Evolutionary conservation across 164 flowering plant genomes (phyloP), one percentile per base, ranked within the genome.

Genomic region (Stephania japonica): DNA sequence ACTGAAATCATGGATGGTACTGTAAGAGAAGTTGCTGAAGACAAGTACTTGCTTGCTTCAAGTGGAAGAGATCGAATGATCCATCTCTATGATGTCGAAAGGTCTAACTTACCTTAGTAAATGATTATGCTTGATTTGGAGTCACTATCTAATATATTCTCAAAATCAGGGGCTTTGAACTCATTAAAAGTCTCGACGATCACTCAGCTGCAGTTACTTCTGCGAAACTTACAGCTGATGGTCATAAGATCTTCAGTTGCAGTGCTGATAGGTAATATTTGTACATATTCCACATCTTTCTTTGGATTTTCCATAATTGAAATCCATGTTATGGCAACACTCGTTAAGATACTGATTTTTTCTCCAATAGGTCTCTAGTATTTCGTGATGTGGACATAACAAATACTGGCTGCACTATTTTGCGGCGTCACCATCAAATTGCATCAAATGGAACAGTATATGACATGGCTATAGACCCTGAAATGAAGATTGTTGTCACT

Each of bases 201-300:
- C 90, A 88, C 83, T 88, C 90, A 68, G 87, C 91, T 73, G 88
- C 92, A 65, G 87, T 89, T 64, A 86, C 91, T 71, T 83, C 84
- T 73, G 86, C 87, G 24, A 86, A 86, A 72, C 71, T 89, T 72
- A 72, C 83, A 27, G 38, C 73, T 72, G 80, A 80, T 76, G 86
- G 88, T 41, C 19, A 73, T 68, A 85, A 84, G 79, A 77, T 91
- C 72, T 75, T 91, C 70, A 89, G 92, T 74, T 87, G 90, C 79
- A 84, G 89, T 82, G 89, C 87, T 77, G 90, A 89, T 78, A 80
- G 92, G 97, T 91, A 78, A 77, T 79, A 71, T 70, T 10, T 53
- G 59, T 13, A 67, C 8, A 0, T 65, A 24, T 26, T 77, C 24
- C 25, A 10, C 2, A 9, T 21, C 43, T 65, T 38, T 21, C 67